Conservation (phyloP, 78 protist genomes). For the Capsaspora owczarzaki region DNA sequence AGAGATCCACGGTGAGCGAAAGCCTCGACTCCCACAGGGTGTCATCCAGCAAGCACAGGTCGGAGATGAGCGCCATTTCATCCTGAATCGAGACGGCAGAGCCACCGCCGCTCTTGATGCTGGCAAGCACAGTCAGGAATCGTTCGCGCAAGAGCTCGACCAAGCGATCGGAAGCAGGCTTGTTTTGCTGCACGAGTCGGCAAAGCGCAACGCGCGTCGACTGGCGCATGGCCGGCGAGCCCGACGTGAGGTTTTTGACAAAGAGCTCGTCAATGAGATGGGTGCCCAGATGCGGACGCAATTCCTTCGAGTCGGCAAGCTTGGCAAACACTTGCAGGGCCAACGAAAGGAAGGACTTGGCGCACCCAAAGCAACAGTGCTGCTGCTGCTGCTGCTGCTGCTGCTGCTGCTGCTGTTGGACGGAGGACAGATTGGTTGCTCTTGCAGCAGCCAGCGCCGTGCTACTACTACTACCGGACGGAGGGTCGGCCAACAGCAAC, state of each 20-base stretch:
- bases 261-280: constrained; percentile 42
- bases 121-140: no score
- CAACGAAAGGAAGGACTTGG: not conserved
- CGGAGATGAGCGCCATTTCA: constrained; percentile 26
- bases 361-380: constrained; percentile 27
- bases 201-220: not conserved
- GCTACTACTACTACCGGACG: no score
- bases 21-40: constrained; percentile 38
- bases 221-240: not conserved
- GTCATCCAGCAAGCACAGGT: constrained; percentile 31
- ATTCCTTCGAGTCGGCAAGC: not conserved
- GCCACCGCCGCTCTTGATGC: not conserved
- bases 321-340: not conserved
- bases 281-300: not conserved
- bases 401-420: constrained; percentile 1
- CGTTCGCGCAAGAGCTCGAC: not conserved
- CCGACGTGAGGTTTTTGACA: constrained; percentile 9
- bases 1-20: constrained; percentile 6
- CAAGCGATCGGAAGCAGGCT: not conserved
- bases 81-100: constrained; percentile 1
- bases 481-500: no score
- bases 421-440: no score
- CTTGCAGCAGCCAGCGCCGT: no score
- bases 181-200: not conserved
- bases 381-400: constrained; percentile 8